Percentiles rank a stretch among this genome's conserved stretches.
Evolutionary conservation across 2,329 filamentous ascomycete species (phyloP).

Genomic region (Sphaerulina vaccinii): DNA sequence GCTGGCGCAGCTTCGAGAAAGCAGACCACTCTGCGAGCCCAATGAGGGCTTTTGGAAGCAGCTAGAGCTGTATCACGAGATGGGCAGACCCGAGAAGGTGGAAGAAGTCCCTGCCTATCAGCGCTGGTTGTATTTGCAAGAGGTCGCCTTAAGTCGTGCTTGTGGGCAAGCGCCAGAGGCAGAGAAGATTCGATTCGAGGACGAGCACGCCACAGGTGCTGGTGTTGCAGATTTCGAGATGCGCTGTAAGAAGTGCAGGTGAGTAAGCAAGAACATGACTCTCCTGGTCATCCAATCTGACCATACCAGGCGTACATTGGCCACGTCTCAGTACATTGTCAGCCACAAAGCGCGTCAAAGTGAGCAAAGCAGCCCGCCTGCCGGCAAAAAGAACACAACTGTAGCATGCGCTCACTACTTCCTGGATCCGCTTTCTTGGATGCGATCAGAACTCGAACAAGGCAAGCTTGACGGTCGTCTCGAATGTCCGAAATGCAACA

Average conservation of each 20-base stretch:
- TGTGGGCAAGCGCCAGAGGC: slow-evolving; percentile 75
- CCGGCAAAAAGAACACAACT: slow-evolving; percentile 31
- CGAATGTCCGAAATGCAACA: slow-evolving; percentile 79
- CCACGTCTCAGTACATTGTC: slow-evolving; percentile 66
- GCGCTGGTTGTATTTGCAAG: slow-evolving; percentile 68
- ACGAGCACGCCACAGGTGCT: slow-evolving; percentile 52
- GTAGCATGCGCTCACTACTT: slow-evolving; percentile 78
- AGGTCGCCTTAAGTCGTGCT: slow-evolving; percentile 66
- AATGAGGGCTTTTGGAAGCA: slow-evolving; percentile 92
- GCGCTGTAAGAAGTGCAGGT: slow-evolving; percentile 88
- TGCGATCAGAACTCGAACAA: slow-evolving; percentile 80
- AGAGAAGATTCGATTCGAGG: slow-evolving; percentile 76
- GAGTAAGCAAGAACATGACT: slow-evolving; percentile 35
- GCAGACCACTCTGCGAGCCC: slow-evolving; percentile 77
- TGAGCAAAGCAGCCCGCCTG: slow-evolving; percentile 12
- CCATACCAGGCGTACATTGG: slow-evolving; percentile 55
- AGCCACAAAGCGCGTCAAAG: slow-evolving; percentile 51
- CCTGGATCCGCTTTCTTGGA: slow-evolving; percentile 90
- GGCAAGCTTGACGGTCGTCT: slow-evolving; percentile 81
- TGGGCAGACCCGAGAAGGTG: slow-evolving; percentile 72
- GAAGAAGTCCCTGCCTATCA: slow-evolving; percentile 75
- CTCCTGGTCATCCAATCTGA: slow-evolving; percentile 2
- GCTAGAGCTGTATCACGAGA: slow-evolving; percentile 79
- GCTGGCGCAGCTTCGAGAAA: slow-evolving; percentile 66
- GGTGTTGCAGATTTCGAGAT: slow-evolving; percentile 58